Evolutionary conservation across 2,329 filamentous ascomycete genomes (phyloP).

Genomic region (Lojkania enalia): DNA sequence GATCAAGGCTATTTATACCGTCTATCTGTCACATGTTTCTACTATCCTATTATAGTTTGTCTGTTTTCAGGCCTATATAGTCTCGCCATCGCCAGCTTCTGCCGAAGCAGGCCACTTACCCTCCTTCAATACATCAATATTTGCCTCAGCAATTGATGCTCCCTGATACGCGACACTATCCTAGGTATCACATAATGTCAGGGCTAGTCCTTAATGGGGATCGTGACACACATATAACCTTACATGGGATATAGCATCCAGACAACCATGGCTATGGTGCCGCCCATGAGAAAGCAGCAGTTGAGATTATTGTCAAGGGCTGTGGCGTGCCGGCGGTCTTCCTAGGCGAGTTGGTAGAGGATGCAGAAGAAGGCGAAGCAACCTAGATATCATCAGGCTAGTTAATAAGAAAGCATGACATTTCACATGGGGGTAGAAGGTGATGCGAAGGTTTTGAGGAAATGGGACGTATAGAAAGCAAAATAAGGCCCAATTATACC

Average conservation of each 20-base stretch:
- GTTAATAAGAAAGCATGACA: neutral
- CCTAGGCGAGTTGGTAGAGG: slow-evolving; percentile 60
- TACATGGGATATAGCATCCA: slow-evolving; percentile 71
- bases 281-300: slow-evolving; percentile 58
- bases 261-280: slow-evolving; percentile 61
- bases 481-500: slow-evolving; percentile 72
- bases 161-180: too few species aligned
- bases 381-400: slow-evolving; percentile 18
- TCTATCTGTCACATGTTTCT: too few species aligned
- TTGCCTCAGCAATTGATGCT: too few species aligned
- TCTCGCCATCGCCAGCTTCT: too few species aligned
- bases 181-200: too few species aligned
- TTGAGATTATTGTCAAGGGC: slow-evolving; percentile 58
- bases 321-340: slow-evolving; percentile 60
- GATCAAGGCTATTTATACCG: too few species aligned
- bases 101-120: too few species aligned
- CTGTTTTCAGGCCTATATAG: too few species aligned
- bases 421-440: neutral
- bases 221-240: too few species aligned
- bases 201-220: too few species aligned
- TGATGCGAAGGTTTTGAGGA: neutral
- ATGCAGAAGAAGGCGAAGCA: slow-evolving; percentile 60
- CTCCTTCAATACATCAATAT: too few species aligned
- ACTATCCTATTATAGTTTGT: too few species aligned
- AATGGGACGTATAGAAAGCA: slow-evolving; percentile 49